These are phyloP conservation scores for Talaromyces liani DNA, from an alignment of 495 filamentous ascomycete genomes.

Conservation along the genomic window DNA sequence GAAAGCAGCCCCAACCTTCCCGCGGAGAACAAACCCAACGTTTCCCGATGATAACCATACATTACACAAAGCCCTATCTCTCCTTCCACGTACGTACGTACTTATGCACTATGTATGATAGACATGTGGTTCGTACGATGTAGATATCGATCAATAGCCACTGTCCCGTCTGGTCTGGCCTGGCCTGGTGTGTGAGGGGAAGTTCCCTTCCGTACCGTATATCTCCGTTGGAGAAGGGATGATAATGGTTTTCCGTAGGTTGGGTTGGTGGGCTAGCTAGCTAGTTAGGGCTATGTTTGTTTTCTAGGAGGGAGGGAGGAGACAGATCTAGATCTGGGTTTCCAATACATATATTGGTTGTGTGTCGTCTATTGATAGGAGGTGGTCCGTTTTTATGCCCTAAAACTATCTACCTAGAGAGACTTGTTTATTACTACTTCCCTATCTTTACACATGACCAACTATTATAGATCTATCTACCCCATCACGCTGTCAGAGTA, in stretches of 20 bases:
- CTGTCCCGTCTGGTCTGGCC: background rate
- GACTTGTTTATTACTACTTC: background rate
- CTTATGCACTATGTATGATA: background rate
- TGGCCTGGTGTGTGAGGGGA: background rate
- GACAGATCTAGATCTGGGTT: background rate
- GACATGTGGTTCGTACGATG: background rate
- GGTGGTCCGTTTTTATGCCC: background rate
- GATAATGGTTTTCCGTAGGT: background rate
- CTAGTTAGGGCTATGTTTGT: background rate
- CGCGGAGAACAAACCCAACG: background rate
- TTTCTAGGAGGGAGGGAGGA: background rate
- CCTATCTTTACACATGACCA: background rate
- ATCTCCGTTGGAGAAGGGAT: background rate
- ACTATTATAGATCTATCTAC: background rate
- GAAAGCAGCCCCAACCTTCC: background rate
- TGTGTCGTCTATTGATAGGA: background rate
- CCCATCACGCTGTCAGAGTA: no score
- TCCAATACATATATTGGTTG: background rate
- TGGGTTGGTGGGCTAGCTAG: no score
- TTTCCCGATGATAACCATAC: background rate
- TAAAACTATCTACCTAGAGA: background rate
- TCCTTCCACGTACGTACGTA: background rate
- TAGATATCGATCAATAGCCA: background rate
- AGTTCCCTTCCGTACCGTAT: background rate
- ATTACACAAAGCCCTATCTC: background rate